Percentiles rank a stretch among this genome's conserved stretches.
Conservation (phyloP, 495 filamentous ascomycete genomes). For the Tuber magnatum region DNA sequence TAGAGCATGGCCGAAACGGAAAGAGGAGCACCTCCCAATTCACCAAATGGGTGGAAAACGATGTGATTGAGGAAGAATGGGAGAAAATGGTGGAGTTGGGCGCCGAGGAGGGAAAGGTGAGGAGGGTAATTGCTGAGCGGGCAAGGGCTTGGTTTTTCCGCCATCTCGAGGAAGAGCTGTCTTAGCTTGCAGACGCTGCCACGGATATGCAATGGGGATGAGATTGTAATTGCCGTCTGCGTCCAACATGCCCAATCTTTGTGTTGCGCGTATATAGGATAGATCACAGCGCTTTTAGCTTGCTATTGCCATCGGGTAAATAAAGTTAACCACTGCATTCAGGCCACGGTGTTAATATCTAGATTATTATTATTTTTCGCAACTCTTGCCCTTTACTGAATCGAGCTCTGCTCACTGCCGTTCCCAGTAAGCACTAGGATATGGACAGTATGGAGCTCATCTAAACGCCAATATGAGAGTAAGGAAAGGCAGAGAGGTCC, state of each 20-base stretch:
- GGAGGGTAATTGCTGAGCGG: conserved; percentile 19
- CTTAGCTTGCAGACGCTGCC: background rate
- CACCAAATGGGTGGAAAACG: conserved; percentile 25
- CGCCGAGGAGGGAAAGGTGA: conserved; percentile 24
- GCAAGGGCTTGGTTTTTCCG: conserved; percentile 26
- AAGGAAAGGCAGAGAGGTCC: background rate
- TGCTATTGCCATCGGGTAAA: background rate
- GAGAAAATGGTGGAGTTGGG: conserved; percentile 27
- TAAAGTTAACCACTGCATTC: background rate
- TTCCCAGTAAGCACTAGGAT: background rate
- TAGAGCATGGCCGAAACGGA: conserved; percentile 15
- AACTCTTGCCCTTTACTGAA: background rate
- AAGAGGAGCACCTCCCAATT: conserved; percentile 17
- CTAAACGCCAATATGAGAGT: background rate
- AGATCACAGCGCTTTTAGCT: background rate
- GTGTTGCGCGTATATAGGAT: background rate
- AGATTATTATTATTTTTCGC: background rate
- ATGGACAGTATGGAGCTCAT: background rate
- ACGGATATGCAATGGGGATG: background rate
- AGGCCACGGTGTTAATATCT: background rate
- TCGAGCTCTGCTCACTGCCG: background rate
- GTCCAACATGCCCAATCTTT: background rate
- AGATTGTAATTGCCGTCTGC: background rate
- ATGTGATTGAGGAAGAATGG: conserved; percentile 33
- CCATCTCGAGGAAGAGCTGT: conserved; percentile 20